phyloP scores from a whole-genome alignment of 2,329 filamentous ascomycete genomes.

The Pseudopithomyces chartarum region DNA sequence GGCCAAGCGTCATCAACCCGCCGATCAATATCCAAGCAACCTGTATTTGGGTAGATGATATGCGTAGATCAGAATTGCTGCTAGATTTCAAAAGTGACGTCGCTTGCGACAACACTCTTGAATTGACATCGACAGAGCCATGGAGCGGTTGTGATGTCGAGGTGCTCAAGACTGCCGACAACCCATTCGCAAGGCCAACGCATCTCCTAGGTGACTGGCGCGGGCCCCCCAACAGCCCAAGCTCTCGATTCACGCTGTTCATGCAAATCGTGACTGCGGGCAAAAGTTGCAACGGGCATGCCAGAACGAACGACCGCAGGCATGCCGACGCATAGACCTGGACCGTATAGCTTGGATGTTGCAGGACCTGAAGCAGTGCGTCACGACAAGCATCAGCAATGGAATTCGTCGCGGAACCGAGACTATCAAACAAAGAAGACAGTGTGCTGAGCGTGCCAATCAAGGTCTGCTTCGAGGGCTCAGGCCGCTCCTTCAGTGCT shows the following conservation, averaged over 20 bases:
- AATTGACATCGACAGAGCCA: constrained; percentile 94
- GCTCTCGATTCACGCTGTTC: constrained; percentile 89
- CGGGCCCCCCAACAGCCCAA: constrained; percentile 75
- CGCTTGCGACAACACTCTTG: constrained; percentile 85
- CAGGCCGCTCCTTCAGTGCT: constrained; percentile 80
- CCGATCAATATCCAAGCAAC: constrained; percentile 98
- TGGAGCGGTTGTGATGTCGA: constrained; percentile 88
- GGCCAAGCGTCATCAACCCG: constrained; percentile 92
- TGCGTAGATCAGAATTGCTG: constrained; percentile 84
- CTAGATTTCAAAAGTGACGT: constrained; percentile 92
- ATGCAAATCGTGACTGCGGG: constrained; percentile 93
- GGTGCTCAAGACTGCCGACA: constrained; percentile 88
- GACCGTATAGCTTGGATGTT: constrained; percentile 95
- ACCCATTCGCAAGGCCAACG: constrained; percentile 86
- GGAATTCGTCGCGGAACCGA: constrained; percentile 80
- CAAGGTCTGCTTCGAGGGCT: constrained; percentile 86
- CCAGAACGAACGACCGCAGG: constrained; percentile 83
- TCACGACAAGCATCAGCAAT: constrained; percentile 87
- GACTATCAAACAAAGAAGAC: constrained; percentile 74
- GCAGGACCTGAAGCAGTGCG: constrained; percentile 83
- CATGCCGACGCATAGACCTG: constrained; percentile 89
- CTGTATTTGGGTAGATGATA: constrained; percentile 93
- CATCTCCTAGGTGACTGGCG: constrained; percentile 82
- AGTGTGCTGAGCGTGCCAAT: constrained; percentile 80
- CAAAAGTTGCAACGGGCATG: constrained; percentile 88